Evolutionary conservation across 306 rosid species (phyloP).

Genomic region (Carpinus viminea): DNA sequence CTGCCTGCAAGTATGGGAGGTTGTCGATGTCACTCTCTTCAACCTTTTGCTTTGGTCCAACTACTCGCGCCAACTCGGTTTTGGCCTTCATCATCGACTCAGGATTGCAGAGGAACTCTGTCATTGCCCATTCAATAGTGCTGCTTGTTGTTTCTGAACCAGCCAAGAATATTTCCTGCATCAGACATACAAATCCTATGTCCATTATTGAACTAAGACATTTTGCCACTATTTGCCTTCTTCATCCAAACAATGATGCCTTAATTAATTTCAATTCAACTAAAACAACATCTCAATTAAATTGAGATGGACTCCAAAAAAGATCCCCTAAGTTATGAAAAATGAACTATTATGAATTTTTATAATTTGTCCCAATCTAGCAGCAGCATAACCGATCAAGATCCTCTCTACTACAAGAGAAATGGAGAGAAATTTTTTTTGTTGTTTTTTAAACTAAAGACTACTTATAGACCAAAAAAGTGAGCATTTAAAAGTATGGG

Average conservation of each 20-base stretch:
- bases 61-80: conserved; percentile 36
- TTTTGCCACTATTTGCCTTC: neutral
- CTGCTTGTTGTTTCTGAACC: conserved; percentile 64
- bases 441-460: too few relatives aligned
- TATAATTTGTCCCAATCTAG: too few relatives aligned
- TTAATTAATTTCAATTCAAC: neutral
- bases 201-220: too few relatives aligned
- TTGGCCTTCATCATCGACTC: conserved; percentile 32
- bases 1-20: conserved; percentile 40
- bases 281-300: neutral
- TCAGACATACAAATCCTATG: neutral
- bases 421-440: too few relatives aligned
- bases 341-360: too few relatives aligned
- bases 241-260: neutral
- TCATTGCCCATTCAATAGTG: conserved; percentile 56
- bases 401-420: too few relatives aligned
- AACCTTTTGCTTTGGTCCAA: conserved; percentile 29
- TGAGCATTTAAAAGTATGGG: too few relatives aligned
- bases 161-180: conserved; percentile 59
- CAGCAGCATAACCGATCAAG: too few relatives aligned
- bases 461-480: too few relatives aligned
- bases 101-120: conserved; percentile 40
- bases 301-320: neutral
- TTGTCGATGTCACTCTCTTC: conserved; percentile 60
- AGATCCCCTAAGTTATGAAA: too few relatives aligned